Evolutionary conservation across 768 basidiomycete species (phyloP), one percentile per base, ranked within the genome.

Genomic region (Crucibulum laeve): DNA sequence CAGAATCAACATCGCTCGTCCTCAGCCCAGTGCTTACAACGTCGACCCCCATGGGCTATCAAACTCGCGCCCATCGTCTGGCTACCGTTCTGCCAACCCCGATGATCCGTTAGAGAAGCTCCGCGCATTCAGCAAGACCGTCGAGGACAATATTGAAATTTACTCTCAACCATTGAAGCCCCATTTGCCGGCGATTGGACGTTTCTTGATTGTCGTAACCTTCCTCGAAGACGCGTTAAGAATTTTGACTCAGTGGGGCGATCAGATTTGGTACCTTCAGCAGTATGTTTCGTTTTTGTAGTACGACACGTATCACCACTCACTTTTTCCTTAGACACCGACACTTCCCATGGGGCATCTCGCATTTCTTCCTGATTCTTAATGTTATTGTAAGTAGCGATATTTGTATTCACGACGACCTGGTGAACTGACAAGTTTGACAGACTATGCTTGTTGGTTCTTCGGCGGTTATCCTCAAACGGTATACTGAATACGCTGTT

Each of bases 251-350:
- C 95, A 98, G 63, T 98, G 93, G 92, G 62, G 80, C 38, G 96
- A 99, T 70, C 96, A 99, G 67, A 79, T 96, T 43, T 99, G 95
- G 91, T 99, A 97, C 65, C 73, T 99, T 56, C 91, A 97, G 64
- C 84, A 82, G 95, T 96, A 50, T 57, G 91, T 71, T 28, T 28
- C 44, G 22, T 35, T 24, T 24, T 23, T 24, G 19, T 30, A 10
- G 4, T 32, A 17, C 32, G 21, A 5, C n/a, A 21, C 44, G 38
- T 22, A 36, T 7, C 22, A 44, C 15, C n/a, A 36, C 46, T 57
- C 25, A 54, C 35, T 32, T 45, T 48, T 21, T 48, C 40, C 33
- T 35, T 22, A 98, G 95, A 68, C 91, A 98, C 66, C 81, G 96
- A 60, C 78, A 84, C 57, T 98, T 98, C 70, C 91, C 89, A 25